These are phyloP conservation scores for Mycena belliarum DNA, from an alignment of 768 basidiomycete species.

Conservation along the genomic window DNA sequence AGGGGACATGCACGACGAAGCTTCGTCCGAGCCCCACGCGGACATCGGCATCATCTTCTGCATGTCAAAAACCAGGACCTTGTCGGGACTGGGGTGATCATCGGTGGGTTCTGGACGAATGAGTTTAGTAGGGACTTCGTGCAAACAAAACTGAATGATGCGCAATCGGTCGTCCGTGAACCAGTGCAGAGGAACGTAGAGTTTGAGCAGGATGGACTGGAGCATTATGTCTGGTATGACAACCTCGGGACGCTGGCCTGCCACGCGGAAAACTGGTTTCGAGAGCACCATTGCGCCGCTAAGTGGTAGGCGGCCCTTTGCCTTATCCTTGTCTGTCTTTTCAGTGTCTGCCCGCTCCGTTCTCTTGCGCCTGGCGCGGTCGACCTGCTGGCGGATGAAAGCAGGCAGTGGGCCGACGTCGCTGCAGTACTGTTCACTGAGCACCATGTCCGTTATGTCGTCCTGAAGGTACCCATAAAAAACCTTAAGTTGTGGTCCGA, in stretches of 20 bases:
- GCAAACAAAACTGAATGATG: not conserved
- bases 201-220: not conserved
- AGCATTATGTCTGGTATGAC: not conserved
- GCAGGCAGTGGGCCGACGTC: constrained; percentile 1
- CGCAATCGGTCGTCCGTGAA: constrained; percentile 1
- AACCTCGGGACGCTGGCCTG: not conserved
- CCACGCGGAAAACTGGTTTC: not conserved
- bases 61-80: constrained; percentile 1
- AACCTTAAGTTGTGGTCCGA: not conserved
- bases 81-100: not conserved
- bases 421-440: not conserved
- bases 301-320: not conserved
- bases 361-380: not conserved
- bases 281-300: constrained; percentile 2
- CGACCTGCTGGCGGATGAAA: constrained; percentile 1
- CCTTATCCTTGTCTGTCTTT: not conserved
- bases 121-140: constrained; percentile 2
- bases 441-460: constrained; percentile 1
- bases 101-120: not conserved
- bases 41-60: not conserved
- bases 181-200: constrained; percentile 4
- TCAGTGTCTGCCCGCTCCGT: not conserved
- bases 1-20: not conserved
- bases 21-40: not conserved
- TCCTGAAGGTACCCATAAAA: not conserved